Evolutionary conservation across 352 stramenopile species (phyloP).

Genomic region (Hyphochytrium catenoides): DNA sequence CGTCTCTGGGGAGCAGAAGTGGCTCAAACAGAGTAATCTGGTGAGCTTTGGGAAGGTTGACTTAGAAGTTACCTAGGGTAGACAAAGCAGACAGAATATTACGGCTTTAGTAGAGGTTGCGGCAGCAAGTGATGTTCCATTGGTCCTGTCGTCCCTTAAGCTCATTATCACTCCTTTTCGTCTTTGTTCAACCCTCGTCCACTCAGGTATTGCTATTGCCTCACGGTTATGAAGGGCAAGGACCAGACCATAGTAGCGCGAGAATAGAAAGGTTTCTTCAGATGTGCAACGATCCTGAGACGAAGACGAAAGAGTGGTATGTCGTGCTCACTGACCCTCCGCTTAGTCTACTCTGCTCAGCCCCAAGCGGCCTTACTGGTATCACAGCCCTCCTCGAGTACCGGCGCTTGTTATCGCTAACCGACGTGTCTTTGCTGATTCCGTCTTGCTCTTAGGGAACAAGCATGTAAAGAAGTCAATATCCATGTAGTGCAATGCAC

Average conservation of each 20-base stretch:
- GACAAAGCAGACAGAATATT: too few species aligned
- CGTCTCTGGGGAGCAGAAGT: constrained; percentile 52
- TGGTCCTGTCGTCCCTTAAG: too few species aligned
- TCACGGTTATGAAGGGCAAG: constrained; percentile 59
- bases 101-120: too few species aligned
- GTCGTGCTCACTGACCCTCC: background rate
- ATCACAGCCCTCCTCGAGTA: too few species aligned
- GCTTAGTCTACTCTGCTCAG: too few species aligned
- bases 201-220: constrained; percentile 28
- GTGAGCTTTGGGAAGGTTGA: too few species aligned
- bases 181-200: too few species aligned
- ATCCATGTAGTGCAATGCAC: constrained; percentile 91
- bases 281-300: constrained; percentile 23
- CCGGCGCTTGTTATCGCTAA: too few species aligned
- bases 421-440: background rate
- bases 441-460: background rate
- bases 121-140: too few species aligned
- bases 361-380: too few species aligned
- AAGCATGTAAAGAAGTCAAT: background rate
- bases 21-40: constrained; percentile 49
- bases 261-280: constrained; percentile 60
- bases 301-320: background rate
- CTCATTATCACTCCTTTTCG: too few species aligned
- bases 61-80: too few species aligned
- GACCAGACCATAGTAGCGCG: constrained; percentile 50